A percentile compares a stretch with the other conserved stretches of the same genome.
phyloP scores from a whole-genome alignment of 2,329 filamentous ascomycete genomes.

The Colletotrichum salicis region DNA sequence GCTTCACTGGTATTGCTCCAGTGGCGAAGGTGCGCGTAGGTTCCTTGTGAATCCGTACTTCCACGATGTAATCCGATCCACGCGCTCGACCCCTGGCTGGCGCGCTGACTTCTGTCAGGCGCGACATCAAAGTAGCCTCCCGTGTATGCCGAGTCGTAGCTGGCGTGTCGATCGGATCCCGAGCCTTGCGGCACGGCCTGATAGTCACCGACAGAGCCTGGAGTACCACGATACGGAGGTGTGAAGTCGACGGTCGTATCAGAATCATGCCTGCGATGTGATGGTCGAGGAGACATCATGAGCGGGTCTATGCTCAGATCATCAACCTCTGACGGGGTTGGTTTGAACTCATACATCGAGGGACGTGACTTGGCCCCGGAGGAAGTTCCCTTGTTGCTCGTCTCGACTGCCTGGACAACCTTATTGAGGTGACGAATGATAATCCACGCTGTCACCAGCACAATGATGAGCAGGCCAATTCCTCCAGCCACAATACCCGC shows the following conservation, averaged over 20 bases:
- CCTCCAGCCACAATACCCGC: conserved; percentile 66
- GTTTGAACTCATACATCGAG: conserved; percentile 50
- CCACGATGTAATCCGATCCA: conserved; percentile 39
- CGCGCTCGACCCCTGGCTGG: conserved; percentile 38
- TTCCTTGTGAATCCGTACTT: conserved; percentile 52
- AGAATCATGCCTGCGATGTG: conserved; percentile 29
- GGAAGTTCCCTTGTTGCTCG: conserved; percentile 46
- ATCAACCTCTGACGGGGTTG: conserved; percentile 56
- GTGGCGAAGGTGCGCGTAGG: conserved; percentile 51
- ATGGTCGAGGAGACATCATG: conserved; percentile 44
- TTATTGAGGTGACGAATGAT: conserved; percentile 62
- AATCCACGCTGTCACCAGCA: conserved; percentile 58
- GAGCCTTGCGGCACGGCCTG: conserved; percentile 33
- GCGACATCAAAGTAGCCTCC: conserved; percentile 45
- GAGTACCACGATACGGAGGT: conserved; percentile 21
- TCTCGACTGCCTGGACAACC: conserved; percentile 53
- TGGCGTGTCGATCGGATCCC: conserved; percentile 41
- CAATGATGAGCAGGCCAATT: conserved; percentile 57
- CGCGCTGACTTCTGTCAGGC: conserved; percentile 34
- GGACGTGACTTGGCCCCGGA: conserved; percentile 45
- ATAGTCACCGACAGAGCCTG: conserved; percentile 30
- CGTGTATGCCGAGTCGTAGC: conserved; percentile 42
- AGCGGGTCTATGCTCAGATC: conserved; percentile 55
- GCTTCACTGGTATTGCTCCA: conserved; percentile 57
- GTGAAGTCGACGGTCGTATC: conserved; percentile 38